A percentile compares a stretch with the other conserved stretches of the same genome.
These are phyloP conservation scores for Nitzschia sp. DNA, from an alignment of 108 stramenopile species.

Conservation along the genomic window DNA sequence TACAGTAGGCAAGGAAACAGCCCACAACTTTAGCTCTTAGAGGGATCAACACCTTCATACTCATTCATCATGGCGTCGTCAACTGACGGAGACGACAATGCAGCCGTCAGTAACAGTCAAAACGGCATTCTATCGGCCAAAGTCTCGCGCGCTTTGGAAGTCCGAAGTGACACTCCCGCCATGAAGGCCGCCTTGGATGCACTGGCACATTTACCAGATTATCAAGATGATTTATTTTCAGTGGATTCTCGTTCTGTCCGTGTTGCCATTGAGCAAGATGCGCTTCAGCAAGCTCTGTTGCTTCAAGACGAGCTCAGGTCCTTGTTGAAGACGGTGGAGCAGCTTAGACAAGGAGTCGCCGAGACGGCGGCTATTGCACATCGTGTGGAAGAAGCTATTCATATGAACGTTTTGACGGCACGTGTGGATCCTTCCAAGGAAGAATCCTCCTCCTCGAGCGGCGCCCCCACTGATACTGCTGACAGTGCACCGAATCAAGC, in stretches of 20 bases:
- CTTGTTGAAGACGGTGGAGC: constrained; percentile 53
- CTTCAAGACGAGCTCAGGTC: constrained; percentile 64
- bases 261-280: constrained; percentile 82
- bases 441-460: background rate
- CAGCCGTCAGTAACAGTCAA: constrained; percentile 5
- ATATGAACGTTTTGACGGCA: constrained; percentile 36
- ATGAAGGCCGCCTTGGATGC: constrained; percentile 87
- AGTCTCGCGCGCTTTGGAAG: constrained; percentile 74
- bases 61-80: background rate
- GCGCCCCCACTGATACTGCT: background rate
- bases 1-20: too few relatives aligned
- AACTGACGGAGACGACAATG: background rate
- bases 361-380: constrained; percentile 62
- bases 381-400: constrained; percentile 49
- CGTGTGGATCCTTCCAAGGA: background rate
- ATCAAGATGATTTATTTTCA: constrained; percentile 31
- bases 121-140: constrained; percentile 72
- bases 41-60: background rate
- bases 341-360: constrained; percentile 50
- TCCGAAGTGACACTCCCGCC: constrained; percentile 85
- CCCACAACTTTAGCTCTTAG: too few relatives aligned
- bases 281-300: constrained; percentile 71
- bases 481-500: constrained; percentile 7
- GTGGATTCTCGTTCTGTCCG: constrained; percentile 81
- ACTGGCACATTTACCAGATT: constrained; percentile 59